These are phyloP conservation scores for Trichoderma cornu-damae DNA, from an alignment of 2,329 filamentous ascomycete genomes.

Conservation along the genomic window DNA sequence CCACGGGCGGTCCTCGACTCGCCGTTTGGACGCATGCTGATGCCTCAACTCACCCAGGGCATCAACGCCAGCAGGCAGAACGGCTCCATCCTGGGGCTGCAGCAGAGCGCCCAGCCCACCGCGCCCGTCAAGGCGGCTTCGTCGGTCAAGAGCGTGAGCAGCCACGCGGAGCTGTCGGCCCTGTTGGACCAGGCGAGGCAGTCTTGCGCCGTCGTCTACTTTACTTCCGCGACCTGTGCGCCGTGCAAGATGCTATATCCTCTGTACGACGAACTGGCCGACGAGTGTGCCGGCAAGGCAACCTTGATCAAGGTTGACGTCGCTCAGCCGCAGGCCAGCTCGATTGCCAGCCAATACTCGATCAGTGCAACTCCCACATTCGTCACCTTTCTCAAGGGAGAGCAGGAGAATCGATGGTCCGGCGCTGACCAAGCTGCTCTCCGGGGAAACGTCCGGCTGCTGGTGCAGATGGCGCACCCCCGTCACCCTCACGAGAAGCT, in stretches of 20 bases:
- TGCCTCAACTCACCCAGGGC: conserved; percentile 59
- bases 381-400: conserved; percentile 72
- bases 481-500: conserved; percentile 70
- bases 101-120: conserved; percentile 34
- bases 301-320: conserved; percentile 81
- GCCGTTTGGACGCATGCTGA: conserved; percentile 81
- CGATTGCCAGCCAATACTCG: conserved; percentile 59
- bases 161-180: conserved; percentile 29
- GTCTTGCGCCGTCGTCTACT: conserved; percentile 79
- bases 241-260: conserved; percentile 83
- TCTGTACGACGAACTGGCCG: conserved; percentile 72
- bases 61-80: conserved; percentile 46
- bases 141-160: conserved; percentile 57
- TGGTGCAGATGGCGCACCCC: conserved; percentile 70
- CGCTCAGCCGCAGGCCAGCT: conserved; percentile 56
- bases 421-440: conserved; percentile 68
- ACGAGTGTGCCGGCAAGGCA: conserved; percentile 62
- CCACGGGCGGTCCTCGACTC: conserved; percentile 80
- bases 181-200: conserved; percentile 53
- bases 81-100: conserved; percentile 50
- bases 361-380: conserved; percentile 83
- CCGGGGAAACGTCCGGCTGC: conserved; percentile 63
- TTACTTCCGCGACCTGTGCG: conserved; percentile 80
- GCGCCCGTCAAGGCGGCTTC: conserved; percentile 3
- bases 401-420: conserved; percentile 73